Percentiles rank a stretch among this genome's conserved stretches.
phyloP scores from a whole-genome alignment of 2,329 filamentous ascomycete genomes.

The Rosellinia necatrix region DNA sequence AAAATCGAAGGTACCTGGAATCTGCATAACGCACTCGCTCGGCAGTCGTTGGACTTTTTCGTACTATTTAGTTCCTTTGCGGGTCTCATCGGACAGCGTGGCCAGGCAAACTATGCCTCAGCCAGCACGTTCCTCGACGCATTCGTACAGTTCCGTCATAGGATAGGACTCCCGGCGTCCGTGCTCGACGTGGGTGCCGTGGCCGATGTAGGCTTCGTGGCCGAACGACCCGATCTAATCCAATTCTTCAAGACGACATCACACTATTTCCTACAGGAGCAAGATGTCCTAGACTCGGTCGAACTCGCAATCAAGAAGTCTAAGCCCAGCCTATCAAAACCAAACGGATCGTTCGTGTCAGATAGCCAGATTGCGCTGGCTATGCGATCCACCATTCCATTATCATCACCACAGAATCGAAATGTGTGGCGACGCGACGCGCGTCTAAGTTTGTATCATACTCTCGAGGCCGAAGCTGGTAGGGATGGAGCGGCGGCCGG shows the following conservation, averaged over 20 bases:
- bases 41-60: constrained; percentile 12
- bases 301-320: constrained; percentile 13
- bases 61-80: constrained; percentile 15
- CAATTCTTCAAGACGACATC: constrained; percentile 1
- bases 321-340: background rate
- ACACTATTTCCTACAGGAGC: constrained; percentile 3
- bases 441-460: constrained; percentile 7
- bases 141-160: constrained; percentile 13
- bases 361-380: constrained; percentile 8
- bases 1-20: constrained; percentile 19
- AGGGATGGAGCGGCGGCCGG: background rate
- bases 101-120: constrained; percentile 13
- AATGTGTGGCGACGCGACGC: constrained; percentile 13
- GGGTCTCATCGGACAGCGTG: constrained; percentile 1
- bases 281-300: constrained; percentile 14
- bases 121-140: constrained; percentile 19
- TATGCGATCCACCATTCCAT: constrained; percentile 4
- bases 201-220: constrained; percentile 14
- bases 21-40: constrained; percentile 1
- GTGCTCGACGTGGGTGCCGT: constrained; percentile 17
- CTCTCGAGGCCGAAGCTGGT: background rate
- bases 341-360: background rate
- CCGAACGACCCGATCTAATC: background rate
- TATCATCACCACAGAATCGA: constrained; percentile 14
- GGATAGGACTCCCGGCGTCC: constrained; percentile 11